These are phyloP conservation scores for Lodderomyces pseudojiufengensis DNA, from an alignment of 1,139 yeast species.

Conservation along the genomic window DNA sequence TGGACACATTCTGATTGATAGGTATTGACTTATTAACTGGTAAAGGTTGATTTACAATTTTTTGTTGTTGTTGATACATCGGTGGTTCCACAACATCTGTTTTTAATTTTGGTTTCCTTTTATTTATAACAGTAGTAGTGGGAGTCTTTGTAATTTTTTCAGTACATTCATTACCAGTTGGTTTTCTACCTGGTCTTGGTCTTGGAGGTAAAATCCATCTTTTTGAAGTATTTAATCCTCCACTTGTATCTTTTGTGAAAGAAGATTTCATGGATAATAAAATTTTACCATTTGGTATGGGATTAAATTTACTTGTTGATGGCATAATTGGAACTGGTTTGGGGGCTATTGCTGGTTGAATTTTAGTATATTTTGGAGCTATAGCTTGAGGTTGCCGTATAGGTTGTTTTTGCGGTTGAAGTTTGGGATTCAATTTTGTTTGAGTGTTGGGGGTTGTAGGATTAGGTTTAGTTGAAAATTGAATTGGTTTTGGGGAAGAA, in stretches of 20 bases:
- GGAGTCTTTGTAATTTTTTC: constrained; percentile 4
- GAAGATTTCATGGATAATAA: constrained; percentile 12
- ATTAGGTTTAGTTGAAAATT: background rate
- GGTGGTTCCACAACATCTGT: background rate
- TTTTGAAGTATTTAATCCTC: constrained; percentile 45
- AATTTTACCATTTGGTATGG: constrained; percentile 14
- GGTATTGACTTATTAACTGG: too few species aligned
- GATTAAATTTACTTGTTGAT: constrained; percentile 11
- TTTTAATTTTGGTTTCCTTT: constrained; percentile 12
- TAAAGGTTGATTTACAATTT: too few species aligned
- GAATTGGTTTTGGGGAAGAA: background rate
- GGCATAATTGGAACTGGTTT: constrained; percentile 29
- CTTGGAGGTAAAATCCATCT: constrained; percentile 66
- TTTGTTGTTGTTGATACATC: background rate
- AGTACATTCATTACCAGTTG: constrained; percentile 21
- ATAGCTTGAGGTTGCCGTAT: constrained; percentile 8
- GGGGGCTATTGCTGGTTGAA: constrained; percentile 44
- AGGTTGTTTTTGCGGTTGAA: constrained; percentile 2
- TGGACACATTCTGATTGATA: too few species aligned
- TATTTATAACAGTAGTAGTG: constrained; percentile 9
- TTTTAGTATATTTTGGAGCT: constrained; percentile 31
- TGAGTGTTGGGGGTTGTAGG: too few species aligned
- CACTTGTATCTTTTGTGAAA: constrained; percentile 17
- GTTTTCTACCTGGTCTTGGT: constrained; percentile 60
- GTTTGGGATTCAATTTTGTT: constrained; percentile 1